A percentile compares a stretch with the other conserved stretches of the same genome.
Conservation (phyloP, 257 asterid species). For the Solanum dulcamara region DNA sequence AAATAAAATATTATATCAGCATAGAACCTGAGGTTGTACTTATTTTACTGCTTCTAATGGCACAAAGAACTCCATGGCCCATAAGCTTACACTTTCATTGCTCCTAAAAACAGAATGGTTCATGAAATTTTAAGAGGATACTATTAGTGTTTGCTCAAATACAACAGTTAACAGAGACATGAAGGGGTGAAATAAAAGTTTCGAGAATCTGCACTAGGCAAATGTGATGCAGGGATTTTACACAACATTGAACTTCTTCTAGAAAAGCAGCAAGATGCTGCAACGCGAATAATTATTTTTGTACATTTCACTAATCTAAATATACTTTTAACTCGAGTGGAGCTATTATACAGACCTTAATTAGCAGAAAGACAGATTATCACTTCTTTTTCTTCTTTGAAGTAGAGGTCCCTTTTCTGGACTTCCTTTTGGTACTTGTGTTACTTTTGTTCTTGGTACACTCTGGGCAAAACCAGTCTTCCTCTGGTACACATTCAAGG, state of each 20-base stretch:
- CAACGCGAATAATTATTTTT: not conserved
- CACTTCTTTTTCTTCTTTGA: not conserved
- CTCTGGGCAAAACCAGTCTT: constrained; percentile 62
- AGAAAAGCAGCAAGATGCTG: not conserved
- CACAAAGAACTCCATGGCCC: too few species aligned
- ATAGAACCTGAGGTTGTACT: too few species aligned
- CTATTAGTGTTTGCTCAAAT: not conserved
- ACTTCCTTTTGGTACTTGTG: not conserved
- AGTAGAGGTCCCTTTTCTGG: not conserved
- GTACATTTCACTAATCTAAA: not conserved
- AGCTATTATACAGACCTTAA: not conserved
- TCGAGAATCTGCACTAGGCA: not conserved
- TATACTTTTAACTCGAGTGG: not conserved
- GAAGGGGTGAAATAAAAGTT: not conserved
- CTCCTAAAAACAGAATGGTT: too few species aligned
- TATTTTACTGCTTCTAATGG: too few species aligned
- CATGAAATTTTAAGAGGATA: too few species aligned
- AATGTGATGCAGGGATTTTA: not conserved
- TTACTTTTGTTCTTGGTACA: not conserved
- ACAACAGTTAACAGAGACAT: not conserved
- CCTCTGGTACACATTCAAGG: constrained; percentile 47
- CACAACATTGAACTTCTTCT: not conserved
- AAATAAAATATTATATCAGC: too few species aligned
- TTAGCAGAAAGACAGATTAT: not conserved
- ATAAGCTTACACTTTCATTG: too few species aligned